Conservation (phyloP, 2,329 filamentous ascomycete genomes). For the Pseudocercospora pini-densiflorae region DNA sequence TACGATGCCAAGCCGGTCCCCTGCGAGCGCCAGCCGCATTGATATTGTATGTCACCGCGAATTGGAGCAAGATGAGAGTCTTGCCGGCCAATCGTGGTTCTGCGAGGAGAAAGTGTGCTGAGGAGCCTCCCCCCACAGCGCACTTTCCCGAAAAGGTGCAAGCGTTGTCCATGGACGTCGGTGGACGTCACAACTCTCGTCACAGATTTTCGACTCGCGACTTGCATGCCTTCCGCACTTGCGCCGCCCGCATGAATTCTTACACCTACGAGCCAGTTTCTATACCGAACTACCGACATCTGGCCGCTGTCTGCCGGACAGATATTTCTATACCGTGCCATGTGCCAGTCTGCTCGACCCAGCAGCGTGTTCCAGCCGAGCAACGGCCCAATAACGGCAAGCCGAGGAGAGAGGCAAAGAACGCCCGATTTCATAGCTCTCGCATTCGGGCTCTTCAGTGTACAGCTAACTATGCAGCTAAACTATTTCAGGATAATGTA, state of each 20-base stretch:
- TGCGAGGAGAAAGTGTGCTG: neutral
- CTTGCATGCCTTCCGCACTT: neutral
- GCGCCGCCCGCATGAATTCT: neutral
- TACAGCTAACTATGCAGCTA: neutral
- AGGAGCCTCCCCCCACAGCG: neutral
- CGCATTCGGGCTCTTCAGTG: neutral
- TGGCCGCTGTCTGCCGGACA: neutral
- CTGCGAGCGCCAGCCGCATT: neutral
- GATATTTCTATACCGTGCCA: neutral
- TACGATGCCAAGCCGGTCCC: conserved; percentile 1
- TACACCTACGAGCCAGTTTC: neutral
- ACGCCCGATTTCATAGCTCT: neutral
- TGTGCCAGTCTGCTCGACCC: neutral
- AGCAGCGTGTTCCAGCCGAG: neutral
- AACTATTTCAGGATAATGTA: neutral
- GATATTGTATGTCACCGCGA: neutral
- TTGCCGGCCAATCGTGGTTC: neutral
- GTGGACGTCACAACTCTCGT: too few species aligned
- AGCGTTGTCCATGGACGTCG: neutral
- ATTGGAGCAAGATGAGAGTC: neutral
- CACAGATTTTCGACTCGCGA: neutral
- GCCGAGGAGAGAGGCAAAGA: neutral
- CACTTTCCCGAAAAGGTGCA: conserved; percentile 1
- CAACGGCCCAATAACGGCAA: neutral
- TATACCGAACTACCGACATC: neutral